Evolutionary conservation across 345 rosid genomes (phyloP), one percentile per base, ranked within the genome.

Genomic region (Fremontodendron californicum): DNA sequence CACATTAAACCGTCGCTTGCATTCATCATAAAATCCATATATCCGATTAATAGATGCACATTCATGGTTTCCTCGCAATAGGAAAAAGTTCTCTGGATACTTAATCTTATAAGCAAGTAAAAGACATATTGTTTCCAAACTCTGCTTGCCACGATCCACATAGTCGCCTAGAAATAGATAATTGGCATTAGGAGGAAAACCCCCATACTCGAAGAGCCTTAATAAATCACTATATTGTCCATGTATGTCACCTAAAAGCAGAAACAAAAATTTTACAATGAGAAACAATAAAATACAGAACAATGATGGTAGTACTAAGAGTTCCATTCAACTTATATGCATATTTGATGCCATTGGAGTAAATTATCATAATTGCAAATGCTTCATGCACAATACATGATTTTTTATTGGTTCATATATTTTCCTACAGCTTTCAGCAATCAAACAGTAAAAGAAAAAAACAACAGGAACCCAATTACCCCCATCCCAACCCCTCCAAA

Each of bases 101-200:
- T 94, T 94, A 73, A 94, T 91, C 85, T 94, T 94, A 78, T 90
- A 94, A 43, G 98, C 94, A 76, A 94, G 93, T 74, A 94, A 82
- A 73, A 94, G 96, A 84, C 98, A 92, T 74, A 94, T 92, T 0
- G 98, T 94, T 86, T 94, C 98, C 86, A 94, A 89, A 85, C 92
- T 92, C 80, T 94, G 98, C 87, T 94, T 94, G 80, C 98, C 98
- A 70, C 98, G 86, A 80, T 94, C 98, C 67, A 94, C 98, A 73
- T 94, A 94, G 86, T 94, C 98, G 60, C 98, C 98, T 4, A 94
- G 77, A 81, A 94, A 94, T 23, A 94, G 85, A 79, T 94, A 94
- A 76, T 91, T 94, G 70, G 98, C 94, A 62, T 54, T 86, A 2
- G 98, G 97, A 81, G 98, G 98, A 81, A 91, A 94, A 55, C 98